Evolutionary conservation across 225 moss, liverwort and hornwort species (phyloP).

Genomic region (Bryoerythrophyllum caledonicum): DNA sequence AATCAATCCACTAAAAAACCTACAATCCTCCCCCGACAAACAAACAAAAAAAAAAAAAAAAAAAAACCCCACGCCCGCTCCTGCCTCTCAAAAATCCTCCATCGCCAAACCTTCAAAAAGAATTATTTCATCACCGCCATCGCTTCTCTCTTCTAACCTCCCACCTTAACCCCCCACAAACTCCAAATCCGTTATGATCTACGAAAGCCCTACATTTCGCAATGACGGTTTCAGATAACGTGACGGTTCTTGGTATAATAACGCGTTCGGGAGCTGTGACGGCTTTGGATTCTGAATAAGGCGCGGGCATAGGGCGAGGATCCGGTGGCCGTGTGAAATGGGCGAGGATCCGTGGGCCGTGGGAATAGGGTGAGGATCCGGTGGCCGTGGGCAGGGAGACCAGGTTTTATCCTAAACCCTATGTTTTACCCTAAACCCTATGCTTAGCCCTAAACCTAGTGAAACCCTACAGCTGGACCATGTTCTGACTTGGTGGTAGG

Average conservation of each 20-base stretch:
- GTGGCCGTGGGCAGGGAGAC: background rate
- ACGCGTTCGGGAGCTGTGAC: background rate
- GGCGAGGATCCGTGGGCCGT: background rate
- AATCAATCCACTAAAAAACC: background rate
- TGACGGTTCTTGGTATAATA: background rate
- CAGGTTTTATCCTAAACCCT: no score
- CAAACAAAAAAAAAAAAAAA: no score
- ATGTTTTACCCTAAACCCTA: no score
- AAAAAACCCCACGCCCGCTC: background rate
- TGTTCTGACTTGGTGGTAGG: background rate
- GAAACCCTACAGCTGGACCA: no score
- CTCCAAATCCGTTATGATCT: background rate
- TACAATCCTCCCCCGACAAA: background rate
- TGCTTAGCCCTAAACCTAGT: no score
- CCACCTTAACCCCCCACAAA: background rate
- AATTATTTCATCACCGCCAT: no score
- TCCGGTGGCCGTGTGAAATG: no score
- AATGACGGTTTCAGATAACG: background rate
- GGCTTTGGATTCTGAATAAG: background rate
- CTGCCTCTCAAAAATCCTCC: background rate
- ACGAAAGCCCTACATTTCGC: accelerated
- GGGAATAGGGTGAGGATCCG: background rate
- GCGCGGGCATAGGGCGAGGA: background rate
- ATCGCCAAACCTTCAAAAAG: background rate
- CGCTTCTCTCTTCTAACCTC: background rate